phyloP scores from a whole-genome alignment of 2,329 filamentous ascomycete species.

The Xenosphaeropsis pyriputrescens region DNA sequence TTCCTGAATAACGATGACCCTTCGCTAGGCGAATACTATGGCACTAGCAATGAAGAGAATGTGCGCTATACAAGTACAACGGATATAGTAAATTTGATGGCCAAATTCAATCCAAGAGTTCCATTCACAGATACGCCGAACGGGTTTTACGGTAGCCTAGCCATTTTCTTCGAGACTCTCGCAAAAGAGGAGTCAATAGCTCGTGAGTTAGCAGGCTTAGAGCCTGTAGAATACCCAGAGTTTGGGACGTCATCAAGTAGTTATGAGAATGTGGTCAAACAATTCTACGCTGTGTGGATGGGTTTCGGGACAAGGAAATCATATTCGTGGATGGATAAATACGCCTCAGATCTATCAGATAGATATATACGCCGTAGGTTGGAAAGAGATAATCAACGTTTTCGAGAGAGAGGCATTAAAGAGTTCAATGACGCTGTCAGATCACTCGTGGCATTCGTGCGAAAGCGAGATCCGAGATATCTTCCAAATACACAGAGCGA shows the following conservation, averaged over 20 bases:
- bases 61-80: constrained; percentile 65
- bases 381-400: constrained; percentile 87
- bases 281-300: constrained; percentile 72
- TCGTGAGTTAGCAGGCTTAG: constrained; percentile 49
- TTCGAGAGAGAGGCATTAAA: constrained; percentile 66
- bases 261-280: constrained; percentile 62
- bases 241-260: constrained; percentile 67
- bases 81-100: constrained; percentile 64
- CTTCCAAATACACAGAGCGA: constrained; percentile 64
- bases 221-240: constrained; percentile 55
- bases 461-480: constrained; percentile 83
- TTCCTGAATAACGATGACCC: constrained; percentile 47
- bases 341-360: constrained; percentile 78
- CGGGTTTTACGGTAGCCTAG: constrained; percentile 74
- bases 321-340: constrained; percentile 82
- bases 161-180: constrained; percentile 65
- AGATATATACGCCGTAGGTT: constrained; percentile 68
- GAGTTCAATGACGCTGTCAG: constrained; percentile 91
- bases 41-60: constrained; percentile 31
- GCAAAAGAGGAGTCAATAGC: constrained; percentile 68
- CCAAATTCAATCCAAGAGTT: constrained; percentile 64
- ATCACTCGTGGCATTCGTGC: constrained; percentile 73
- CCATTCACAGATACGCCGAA: constrained; percentile 66
- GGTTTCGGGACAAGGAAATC: constrained; percentile 73
- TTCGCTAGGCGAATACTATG: constrained; percentile 33